Conservation (phyloP, 73 alveolate species). For the Uronychia setigera region DNA sequence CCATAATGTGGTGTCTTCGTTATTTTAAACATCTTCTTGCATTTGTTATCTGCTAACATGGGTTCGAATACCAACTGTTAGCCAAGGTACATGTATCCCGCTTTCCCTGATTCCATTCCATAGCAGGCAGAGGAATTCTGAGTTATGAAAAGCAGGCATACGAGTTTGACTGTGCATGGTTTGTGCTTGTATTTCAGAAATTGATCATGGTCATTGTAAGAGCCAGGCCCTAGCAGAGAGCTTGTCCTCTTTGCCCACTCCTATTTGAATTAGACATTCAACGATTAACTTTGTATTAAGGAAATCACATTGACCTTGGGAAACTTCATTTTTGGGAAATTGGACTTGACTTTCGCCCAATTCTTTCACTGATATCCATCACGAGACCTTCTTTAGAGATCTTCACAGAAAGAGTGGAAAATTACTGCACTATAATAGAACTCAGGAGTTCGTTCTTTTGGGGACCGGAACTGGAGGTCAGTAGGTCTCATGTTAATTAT, state of each 20-base stretch:
- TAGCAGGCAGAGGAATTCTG: neutral
- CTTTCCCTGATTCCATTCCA: neutral
- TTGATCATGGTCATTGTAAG: constrained; percentile 26
- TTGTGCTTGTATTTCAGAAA: neutral
- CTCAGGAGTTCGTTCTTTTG: constrained; percentile 74
- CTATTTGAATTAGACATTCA: constrained; percentile 17
- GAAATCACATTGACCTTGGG: neutral
- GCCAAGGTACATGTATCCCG: neutral
- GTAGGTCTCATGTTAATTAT: constrained; percentile 71
- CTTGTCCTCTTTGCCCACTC: constrained; percentile 47
- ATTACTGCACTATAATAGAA: constrained; percentile 7
- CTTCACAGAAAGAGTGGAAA: neutral
- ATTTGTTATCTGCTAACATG: neutral
- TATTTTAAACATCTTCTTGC: neutral
- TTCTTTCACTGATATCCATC: neutral
- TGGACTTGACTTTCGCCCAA: neutral
- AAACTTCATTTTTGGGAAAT: neutral
- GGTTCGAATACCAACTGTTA: neutral
- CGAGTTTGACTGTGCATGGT: constrained; percentile 36
- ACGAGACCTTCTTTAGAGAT: neutral
- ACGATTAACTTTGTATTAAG: neutral
- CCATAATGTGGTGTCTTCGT: neutral
- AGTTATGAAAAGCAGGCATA: neutral
- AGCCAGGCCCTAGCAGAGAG: constrained; percentile 44
- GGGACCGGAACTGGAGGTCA: constrained; percentile 59